Evolutionary conservation across 2,329 filamentous ascomycete species (phyloP).

Genomic region (Ambrosiella cleistominuta): DNA sequence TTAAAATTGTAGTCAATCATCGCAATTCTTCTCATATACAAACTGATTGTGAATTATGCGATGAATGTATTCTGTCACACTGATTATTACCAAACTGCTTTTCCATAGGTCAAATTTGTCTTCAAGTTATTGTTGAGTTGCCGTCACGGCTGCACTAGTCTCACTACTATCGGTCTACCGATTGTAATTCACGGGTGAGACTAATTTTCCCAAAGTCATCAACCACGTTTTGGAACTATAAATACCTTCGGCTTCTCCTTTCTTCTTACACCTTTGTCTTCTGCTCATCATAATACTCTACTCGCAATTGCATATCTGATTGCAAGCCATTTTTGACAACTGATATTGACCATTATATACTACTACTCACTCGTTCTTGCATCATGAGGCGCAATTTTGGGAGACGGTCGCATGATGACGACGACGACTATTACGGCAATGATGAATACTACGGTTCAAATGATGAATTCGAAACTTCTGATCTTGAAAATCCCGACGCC

Average conservation of each 20-base stretch:
- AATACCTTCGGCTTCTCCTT: neutral
- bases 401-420: neutral
- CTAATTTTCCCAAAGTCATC: too few relatives aligned
- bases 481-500: constrained; percentile 5
- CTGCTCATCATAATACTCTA: neutral
- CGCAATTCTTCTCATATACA: neutral
- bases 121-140: too few relatives aligned
- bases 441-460: constrained; percentile 27
- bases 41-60: too few relatives aligned
- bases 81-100: too few relatives aligned
- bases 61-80: too few relatives aligned
- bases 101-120: too few relatives aligned
- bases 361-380: neutral
- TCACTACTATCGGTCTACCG: too few relatives aligned
- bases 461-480: constrained; percentile 21
- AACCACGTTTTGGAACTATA: too few relatives aligned
- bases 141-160: too few relatives aligned
- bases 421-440: constrained; percentile 21
- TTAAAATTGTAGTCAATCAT: neutral
- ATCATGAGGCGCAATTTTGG: constrained; percentile 9
- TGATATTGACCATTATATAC: too few relatives aligned
- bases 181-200: too few relatives aligned
- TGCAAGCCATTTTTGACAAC: too few relatives aligned
- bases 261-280: neutral
- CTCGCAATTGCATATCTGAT: neutral